Percentiles rank a stretch among this genome's conserved stretches.
These are phyloP conservation scores for Orbilia ellipsospora DNA, from an alignment of 2,329 filamentous ascomycete species.

Conservation along the genomic window DNA sequence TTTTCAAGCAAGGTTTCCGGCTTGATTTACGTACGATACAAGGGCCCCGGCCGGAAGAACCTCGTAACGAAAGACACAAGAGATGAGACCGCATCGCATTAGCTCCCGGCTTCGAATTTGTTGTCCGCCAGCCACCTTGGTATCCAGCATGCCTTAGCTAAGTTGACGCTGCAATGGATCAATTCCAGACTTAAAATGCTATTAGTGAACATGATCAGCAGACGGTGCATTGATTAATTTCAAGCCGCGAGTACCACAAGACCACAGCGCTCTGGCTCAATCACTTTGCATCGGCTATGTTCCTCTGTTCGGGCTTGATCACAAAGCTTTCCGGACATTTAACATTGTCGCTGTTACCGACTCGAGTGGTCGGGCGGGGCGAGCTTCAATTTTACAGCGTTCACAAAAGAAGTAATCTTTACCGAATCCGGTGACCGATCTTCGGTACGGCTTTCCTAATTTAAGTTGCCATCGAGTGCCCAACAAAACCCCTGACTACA, in stretches of 20 bases:
- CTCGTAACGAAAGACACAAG: slow-evolving; percentile 5
- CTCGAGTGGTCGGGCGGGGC: neutral
- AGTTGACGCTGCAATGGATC: neutral
- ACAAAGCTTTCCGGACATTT: slow-evolving; percentile 26
- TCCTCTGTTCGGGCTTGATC: slow-evolving; percentile 12
- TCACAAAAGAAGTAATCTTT: slow-evolving; percentile 20
- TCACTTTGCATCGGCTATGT: slow-evolving; percentile 35
- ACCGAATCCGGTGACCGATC: slow-evolving; percentile 3
- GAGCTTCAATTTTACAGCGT: neutral
- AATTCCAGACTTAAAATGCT: too few species aligned
- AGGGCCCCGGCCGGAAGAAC: slow-evolving; percentile 8
- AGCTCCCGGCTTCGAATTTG: neutral
- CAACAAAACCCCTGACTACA: slow-evolving; percentile 29
- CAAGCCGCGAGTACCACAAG: neutral
- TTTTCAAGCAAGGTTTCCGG: neutral
- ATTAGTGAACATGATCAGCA: slow-evolving; percentile 4
- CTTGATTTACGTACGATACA: slow-evolving; percentile 24
- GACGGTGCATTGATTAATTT: neutral
- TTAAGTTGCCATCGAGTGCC: slow-evolving; percentile 12
- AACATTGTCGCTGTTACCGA: neutral
- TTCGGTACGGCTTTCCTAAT: slow-evolving; percentile 27
- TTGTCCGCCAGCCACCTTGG: too few species aligned
- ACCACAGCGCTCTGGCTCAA: neutral
- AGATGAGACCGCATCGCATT: neutral
- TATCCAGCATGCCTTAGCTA: neutral